Percentiles rank a stretch among this genome's conserved stretches.
Conservation (phyloP, 2,329 filamentous ascomycete genomes). For the Cryoendolithus antarcticus region DNA sequence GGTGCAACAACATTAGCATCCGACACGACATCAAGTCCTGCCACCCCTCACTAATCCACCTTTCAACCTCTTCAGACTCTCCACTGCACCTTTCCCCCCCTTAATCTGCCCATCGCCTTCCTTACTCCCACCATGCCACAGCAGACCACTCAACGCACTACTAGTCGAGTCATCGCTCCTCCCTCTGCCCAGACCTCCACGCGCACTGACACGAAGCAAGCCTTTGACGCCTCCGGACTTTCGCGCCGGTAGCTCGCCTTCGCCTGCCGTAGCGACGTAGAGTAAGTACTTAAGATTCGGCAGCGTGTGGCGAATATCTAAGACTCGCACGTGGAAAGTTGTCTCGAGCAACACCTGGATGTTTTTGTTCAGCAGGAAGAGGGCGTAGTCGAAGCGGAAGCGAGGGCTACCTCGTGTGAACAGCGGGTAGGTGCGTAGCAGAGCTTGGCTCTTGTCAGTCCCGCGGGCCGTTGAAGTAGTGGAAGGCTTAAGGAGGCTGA, state of each 20-base stretch:
- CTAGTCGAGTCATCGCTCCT: slow-evolving; percentile 16
- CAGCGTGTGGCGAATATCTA: slow-evolving; percentile 84
- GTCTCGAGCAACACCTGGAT: slow-evolving; percentile 58
- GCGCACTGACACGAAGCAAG: slow-evolving; percentile 20
- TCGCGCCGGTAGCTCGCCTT: slow-evolving; percentile 45
- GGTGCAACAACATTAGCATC: no score
- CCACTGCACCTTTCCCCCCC: slow-evolving; percentile 15
- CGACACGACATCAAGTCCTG: no score
- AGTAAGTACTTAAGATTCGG: slow-evolving; percentile 89
- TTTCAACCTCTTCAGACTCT: slow-evolving; percentile 13
- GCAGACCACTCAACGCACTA: slow-evolving; percentile 12
- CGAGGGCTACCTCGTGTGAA: slow-evolving; percentile 56
- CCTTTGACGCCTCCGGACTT: slow-evolving; percentile 43
- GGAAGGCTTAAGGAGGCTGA: slow-evolving; percentile 27
- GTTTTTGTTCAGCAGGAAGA: slow-evolving; percentile 90
- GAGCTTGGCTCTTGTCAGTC: slow-evolving; percentile 7
- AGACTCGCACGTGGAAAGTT: slow-evolving; percentile 59
- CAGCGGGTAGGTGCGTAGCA: slow-evolving; percentile 55
- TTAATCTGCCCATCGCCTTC: slow-evolving; percentile 6
- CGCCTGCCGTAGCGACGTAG: slow-evolving; percentile 77
- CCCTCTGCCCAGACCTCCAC: slow-evolving; percentile 4
- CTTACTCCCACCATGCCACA: slow-evolving; percentile 7
- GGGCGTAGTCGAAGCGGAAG: slow-evolving; percentile 90
- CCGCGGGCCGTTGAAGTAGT: slow-evolving; percentile 13
- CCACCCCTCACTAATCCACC: neutral